Percentiles rank a stretch among this genome's conserved stretches.
Evolutionary conservation across 2,329 filamentous ascomycete genomes (phyloP).

Genomic region (Trichoderma afroharzianum): DNA sequence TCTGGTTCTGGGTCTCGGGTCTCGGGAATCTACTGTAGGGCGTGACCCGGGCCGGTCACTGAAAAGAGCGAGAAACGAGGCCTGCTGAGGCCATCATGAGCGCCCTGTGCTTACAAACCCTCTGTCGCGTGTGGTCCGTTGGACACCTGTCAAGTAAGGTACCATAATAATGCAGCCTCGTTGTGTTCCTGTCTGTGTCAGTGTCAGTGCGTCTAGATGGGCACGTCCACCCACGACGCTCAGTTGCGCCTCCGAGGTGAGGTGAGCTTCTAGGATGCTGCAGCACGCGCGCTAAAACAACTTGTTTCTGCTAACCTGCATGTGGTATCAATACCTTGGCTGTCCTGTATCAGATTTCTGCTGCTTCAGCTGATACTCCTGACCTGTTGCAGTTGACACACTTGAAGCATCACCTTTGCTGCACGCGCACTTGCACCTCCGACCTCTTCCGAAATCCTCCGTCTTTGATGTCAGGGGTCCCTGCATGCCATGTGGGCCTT

Average conservation of each 20-base stretch:
- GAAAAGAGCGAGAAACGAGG: neutral
- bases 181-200: neutral
- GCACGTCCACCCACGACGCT: neutral
- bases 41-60: neutral
- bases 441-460: conserved; percentile 13
- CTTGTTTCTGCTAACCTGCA: neutral
- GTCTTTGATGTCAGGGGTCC: neutral
- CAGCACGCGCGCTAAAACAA: neutral
- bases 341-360: neutral
- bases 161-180: neutral
- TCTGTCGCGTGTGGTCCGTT: neutral
- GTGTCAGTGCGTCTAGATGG: neutral
- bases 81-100: conserved; percentile 2
- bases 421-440: neutral
- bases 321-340: neutral
- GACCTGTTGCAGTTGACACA: conserved; percentile 8
- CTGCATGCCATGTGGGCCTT: conserved; percentile 15
- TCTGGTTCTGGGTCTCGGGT: neutral
- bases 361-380: conserved; percentile 11
- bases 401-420: conserved; percentile 10
- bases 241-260: neutral
- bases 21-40: neutral
- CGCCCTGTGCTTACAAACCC: neutral
- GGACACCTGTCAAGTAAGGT: neutral
- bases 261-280: neutral